Base-by-base conservation (phyloP, 2,329 filamentous ascomycete genomes). In the Metarhizium album region DNA sequence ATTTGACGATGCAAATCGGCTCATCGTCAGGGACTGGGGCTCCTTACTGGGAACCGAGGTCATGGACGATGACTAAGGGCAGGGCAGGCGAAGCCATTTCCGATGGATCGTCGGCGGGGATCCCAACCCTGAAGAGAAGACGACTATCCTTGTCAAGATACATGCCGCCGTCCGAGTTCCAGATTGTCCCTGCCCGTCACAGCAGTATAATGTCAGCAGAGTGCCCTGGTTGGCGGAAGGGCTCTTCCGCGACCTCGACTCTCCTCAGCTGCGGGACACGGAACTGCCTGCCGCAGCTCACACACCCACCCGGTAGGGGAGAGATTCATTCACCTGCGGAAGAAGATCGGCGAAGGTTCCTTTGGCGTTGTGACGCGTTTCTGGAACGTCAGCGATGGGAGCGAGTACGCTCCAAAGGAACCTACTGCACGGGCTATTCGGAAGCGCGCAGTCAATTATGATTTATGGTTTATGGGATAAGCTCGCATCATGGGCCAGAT, bases 311-410 rank as follows among this genome's bases (percentile, higher is more conserved):
- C n/a, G n/a, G n/a, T n/a, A 29, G 42, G 50, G 47, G 46, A 24
- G 9, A 48, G 50, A 7, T 40, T 24, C 5, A 56, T 58, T 27
- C 45, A 50, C n/a, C 38, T 60, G 2, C 20, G 42, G 31, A 52
- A 46, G 45, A 46, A 46, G 35, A 46, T 59, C 29, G 54, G 56
- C 42, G 14, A 54, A 47, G 56, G 57, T 18, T 27, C 42, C 16
- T 61, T 54, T 46, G 59, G 58, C 4, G 40, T 54, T 35, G 57
- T 55, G 22, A 54, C 38, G 16, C 50, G 54, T 56, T 22, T 33
- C 23, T 61, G 57, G 57, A 52, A 62, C 35, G 59, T 61, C 45
- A 61, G 58, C 27, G 53, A 48, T 20, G 58, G 57, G 18, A 38
- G 47, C 16, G 53, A 56, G 46, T 50, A 43, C 53, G 62, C 54